Conservation (phyloP, 768 basidiomycete genomes). For the Xerocomus spinulosus region DNA sequence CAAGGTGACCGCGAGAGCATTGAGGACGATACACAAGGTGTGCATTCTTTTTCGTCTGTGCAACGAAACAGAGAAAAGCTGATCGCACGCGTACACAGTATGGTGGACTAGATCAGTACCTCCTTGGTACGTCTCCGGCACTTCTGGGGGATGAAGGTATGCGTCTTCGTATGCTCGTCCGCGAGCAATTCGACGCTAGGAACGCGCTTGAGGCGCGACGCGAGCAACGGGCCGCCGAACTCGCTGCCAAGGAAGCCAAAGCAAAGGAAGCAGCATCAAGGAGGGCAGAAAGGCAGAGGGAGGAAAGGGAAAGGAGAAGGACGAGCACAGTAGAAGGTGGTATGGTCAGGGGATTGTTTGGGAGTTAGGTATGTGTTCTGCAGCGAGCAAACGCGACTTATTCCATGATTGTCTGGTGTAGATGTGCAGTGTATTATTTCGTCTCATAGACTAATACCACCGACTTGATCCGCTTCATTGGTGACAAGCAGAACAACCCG, state of each 20-base stretch:
- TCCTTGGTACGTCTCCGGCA: conserved; percentile 43
- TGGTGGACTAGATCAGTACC: conserved; percentile 69
- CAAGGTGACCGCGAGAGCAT: conserved; percentile 70
- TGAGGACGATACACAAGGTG: conserved; percentile 84
- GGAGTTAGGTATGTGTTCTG: not conserved
- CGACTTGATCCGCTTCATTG: not conserved
- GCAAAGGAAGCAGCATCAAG: conserved; percentile 6
- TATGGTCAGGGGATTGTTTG: conserved; percentile 20
- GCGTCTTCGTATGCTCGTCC: conserved; percentile 42
- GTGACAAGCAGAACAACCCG: not conserved
- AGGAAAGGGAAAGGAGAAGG: conserved; percentile 3
- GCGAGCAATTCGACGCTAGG: conserved; percentile 27
- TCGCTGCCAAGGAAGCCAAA: conserved; percentile 14
- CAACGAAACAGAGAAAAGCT: not conserved
- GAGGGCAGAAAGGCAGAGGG: conserved; percentile 6
- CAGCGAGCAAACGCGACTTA: not conserved
- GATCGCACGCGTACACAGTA: conserved; percentile 34
- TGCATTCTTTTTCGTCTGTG: conserved; percentile 3
- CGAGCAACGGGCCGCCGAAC: conserved; percentile 17
- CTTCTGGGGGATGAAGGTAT: conserved; percentile 39
- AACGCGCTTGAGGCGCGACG: conserved; percentile 17
- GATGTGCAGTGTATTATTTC: not conserved
- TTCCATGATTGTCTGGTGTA: not conserved
- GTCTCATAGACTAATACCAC: conserved; percentile 1
- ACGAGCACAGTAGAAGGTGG: conserved; percentile 3